Evolutionary conservation across 176 grass and related monocot genomes (phyloP), one percentile per base, ranked within the genome.

Genomic region (Typha latifolia): DNA sequence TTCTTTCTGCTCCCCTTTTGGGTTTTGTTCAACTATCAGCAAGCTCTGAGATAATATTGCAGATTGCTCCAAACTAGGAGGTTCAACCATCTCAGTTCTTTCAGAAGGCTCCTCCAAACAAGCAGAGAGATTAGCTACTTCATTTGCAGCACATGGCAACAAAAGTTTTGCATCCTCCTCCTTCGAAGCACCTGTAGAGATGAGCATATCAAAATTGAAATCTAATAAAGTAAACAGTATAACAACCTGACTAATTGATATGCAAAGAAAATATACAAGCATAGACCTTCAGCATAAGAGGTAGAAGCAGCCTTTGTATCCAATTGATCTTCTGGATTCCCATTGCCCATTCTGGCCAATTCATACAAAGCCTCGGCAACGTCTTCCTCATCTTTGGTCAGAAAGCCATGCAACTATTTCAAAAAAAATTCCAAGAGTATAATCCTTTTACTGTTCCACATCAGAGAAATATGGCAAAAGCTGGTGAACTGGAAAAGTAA

Each of bases 361-460:
- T 71, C 77, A 12, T 78, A 70, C 49, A 87, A 72, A 84, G 76
- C 79, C 61, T 84, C 75, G 31, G 82, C 72, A 27, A 87, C 66
- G n/a, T 63, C 27, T 69, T 91, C 78, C 69, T 91, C 89, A 70
- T 87, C 84, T 48, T 80, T 69, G 0, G 84, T 80, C 68, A 87
- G 65, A 53, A 48, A 29, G 32, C n/a, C 49, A 14, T 14, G 21
- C 27, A 61, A 62, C 89, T 87, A 77, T 16, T 62, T 15, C 71
- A 73, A 71, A 16, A 78, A 53, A 61, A 70, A 82, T n/a, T 19
- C 19, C 61, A 21, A 15, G 16, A 19, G 47, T 73, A 47, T 61
- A 12, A 76, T 52, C 62, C 68, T 24, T 14, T 32, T 66, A 15
- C 34, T 21, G 8, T 21, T 32, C 52, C 10, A 23, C 7, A 0